Percentiles rank a stretch among this genome's conserved stretches.
Conservation (phyloP, 768 basidiomycete genomes). For the Lactarius trivialis region DNA sequence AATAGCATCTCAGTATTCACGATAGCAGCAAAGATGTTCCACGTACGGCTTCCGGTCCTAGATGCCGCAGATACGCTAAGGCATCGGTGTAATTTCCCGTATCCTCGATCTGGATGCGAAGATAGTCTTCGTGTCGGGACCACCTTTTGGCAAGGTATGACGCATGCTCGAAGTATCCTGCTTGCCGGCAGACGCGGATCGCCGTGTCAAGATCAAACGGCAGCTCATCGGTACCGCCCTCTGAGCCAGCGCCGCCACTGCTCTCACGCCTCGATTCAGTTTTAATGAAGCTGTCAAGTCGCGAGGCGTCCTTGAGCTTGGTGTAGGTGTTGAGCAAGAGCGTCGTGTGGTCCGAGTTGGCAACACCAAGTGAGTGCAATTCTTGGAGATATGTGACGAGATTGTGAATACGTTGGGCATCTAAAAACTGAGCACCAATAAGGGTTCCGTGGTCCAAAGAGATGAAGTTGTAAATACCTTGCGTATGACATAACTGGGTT, state of each 20-base stretch:
- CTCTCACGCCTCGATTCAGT: slow-evolving; percentile 58
- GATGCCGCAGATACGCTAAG: slow-evolving; percentile 65
- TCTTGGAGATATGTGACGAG: slow-evolving; percentile 96
- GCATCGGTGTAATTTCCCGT: slow-evolving; percentile 77
- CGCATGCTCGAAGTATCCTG: slow-evolving; percentile 93
- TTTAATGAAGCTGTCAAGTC: slow-evolving; percentile 89
- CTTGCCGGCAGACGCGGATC: slow-evolving; percentile 93
- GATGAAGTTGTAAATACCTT: slow-evolving; percentile 49
- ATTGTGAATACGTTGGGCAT: slow-evolving; percentile 92
- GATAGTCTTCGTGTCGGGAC: slow-evolving; percentile 84
- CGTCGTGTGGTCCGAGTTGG: slow-evolving; percentile 95
- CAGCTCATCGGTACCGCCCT: slow-evolving; percentile 52
- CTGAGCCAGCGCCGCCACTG: slow-evolving; percentile 39
- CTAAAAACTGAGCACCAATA: slow-evolving; percentile 64
- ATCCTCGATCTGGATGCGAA: slow-evolving; percentile 93
- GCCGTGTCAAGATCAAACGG: slow-evolving; percentile 98
- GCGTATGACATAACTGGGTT: slow-evolving; percentile 94
- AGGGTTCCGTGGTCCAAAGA: neutral
- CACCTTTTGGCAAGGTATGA: slow-evolving; percentile 90
- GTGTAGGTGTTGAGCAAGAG: slow-evolving; percentile 96
- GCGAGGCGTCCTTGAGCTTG: slow-evolving; percentile 85
- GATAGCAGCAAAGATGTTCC: neutral
- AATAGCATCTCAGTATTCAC: neutral
- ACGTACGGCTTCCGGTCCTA: slow-evolving; percentile 76
- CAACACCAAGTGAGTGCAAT: slow-evolving; percentile 80